Percentiles rank a stretch among this genome's conserved stretches.
Conservation (phyloP, 441 rosid species). For the California macrophylla region DNA sequence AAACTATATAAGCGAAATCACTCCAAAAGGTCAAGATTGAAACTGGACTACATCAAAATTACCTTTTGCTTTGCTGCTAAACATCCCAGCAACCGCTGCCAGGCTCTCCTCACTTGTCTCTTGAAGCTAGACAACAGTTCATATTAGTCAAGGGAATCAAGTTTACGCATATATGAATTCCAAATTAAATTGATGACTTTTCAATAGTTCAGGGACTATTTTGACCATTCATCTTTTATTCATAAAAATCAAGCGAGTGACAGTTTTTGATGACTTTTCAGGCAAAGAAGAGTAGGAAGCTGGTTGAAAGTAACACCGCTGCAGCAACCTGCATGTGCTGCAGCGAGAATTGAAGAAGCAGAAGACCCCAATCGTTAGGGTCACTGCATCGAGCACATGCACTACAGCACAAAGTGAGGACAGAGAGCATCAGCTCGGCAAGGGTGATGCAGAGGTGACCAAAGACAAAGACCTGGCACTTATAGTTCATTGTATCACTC, state of each 20-base stretch:
- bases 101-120: conserved; percentile 98
- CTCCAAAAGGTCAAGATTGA: background rate
- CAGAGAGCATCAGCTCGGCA: background rate
- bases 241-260: background rate
- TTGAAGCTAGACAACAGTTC: conserved; percentile 44
- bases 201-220: background rate
- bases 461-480: background rate
- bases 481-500: background rate
- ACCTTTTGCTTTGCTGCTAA: conserved; percentile 99
- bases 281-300: background rate
- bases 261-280: background rate
- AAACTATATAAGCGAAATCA: background rate
- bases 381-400: background rate
- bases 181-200: background rate
- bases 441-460: background rate
- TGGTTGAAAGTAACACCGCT: background rate
- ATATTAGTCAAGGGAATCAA: conserved; percentile 17
- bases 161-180: background rate
- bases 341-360: background rate
- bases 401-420: background rate
- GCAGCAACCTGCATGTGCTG: background rate
- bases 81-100: conserved; percentile 99
- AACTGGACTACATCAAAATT: conserved; percentile 18
- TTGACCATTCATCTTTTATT: background rate
- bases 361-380: background rate